phyloP scores from a whole-genome alignment of 805 yeast species.

The Saccharomycopsis microspora region DNA sequence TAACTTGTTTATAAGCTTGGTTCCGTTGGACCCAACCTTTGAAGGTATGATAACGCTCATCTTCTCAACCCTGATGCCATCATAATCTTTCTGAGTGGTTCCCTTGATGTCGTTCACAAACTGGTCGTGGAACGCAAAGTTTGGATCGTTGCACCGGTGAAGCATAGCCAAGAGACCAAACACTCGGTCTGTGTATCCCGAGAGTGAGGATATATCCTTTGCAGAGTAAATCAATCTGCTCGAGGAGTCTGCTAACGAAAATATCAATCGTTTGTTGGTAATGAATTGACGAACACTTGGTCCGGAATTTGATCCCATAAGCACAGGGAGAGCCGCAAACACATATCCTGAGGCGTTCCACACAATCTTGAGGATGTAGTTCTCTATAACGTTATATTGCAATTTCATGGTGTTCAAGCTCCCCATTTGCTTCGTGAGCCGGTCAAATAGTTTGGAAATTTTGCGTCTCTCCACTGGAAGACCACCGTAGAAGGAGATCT shows the following conservation, averaged over 20 bases:
- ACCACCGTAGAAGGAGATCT: slow-evolving; percentile 90
- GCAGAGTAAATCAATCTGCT: slow-evolving; percentile 89
- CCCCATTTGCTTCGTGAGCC: slow-evolving; percentile 42
- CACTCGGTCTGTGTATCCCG: slow-evolving; percentile 83
- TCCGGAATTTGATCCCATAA: slow-evolving; percentile 25
- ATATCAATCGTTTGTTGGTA: slow-evolving; percentile 81
- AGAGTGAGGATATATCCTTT: slow-evolving; percentile 80
- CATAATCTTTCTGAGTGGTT: slow-evolving; percentile 64
- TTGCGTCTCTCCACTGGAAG: slow-evolving; percentile 64
- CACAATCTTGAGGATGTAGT: slow-evolving; percentile 76
- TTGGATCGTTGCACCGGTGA: slow-evolving; percentile 66
- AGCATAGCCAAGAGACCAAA: slow-evolving; percentile 64
- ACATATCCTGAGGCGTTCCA: slow-evolving; percentile 96
- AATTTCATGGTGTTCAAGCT: slow-evolving; percentile 49
- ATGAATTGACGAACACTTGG: slow-evolving; percentile 78
- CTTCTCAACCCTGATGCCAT: slow-evolving; percentile 74
- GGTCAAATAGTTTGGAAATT: slow-evolving; percentile 45
- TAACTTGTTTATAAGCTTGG: slow-evolving; percentile 47
- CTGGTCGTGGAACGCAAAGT: slow-evolving; percentile 30
- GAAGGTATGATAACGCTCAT: slow-evolving; percentile 77
- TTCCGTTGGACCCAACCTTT: slow-evolving; percentile 41
- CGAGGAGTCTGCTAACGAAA: slow-evolving; percentile 91
- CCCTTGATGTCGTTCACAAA: slow-evolving; percentile 54
- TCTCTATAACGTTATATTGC: slow-evolving; percentile 65
- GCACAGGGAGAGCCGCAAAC: slow-evolving; percentile 82